Percentiles rank a stretch among this genome's conserved stretches.
These are phyloP conservation scores for Flammula alnicola DNA, from an alignment of 1,284 basidiomycete species.

Conservation along the genomic window DNA sequence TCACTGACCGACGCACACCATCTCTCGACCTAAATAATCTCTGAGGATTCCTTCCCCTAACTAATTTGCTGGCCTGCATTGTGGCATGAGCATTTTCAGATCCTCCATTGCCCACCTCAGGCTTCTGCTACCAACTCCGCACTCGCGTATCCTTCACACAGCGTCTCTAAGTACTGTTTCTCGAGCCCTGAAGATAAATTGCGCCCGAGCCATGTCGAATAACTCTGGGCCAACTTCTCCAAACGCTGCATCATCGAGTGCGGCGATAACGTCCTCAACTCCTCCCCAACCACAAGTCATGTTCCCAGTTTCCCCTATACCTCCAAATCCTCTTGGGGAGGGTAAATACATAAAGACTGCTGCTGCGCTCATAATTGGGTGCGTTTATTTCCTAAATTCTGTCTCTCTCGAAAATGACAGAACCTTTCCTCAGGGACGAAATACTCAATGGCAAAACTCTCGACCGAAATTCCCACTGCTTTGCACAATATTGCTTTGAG, in stretches of 20 bases:
- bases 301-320: constrained; percentile 61
- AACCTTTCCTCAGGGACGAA: constrained; percentile 83
- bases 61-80: background rate
- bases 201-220: constrained; percentile 21
- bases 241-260: constrained; percentile 13
- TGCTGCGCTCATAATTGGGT: constrained; percentile 79
- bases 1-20: constrained; percentile 5
- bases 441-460: constrained; percentile 87
- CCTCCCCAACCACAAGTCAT: constrained; percentile 23
- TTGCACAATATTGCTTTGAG: constrained; percentile 88
- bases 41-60: background rate
- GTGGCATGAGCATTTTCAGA: constrained; percentile 25
- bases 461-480: constrained; percentile 86
- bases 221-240: constrained; percentile 17
- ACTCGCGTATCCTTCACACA: constrained; percentile 5
- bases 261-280: constrained; percentile 10
- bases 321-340: constrained; percentile 67
- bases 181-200: background rate
- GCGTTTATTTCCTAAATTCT: too few species aligned
- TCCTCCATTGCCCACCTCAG: constrained; percentile 13
- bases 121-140: constrained; percentile 13
- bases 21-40: constrained; percentile 2
- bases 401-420: too few species aligned
- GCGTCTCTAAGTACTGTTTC: background rate
- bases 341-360: constrained; percentile 73